Conservation (phyloP, 192 early-diverging fungal species). For the Piromyces finnis region DNA sequence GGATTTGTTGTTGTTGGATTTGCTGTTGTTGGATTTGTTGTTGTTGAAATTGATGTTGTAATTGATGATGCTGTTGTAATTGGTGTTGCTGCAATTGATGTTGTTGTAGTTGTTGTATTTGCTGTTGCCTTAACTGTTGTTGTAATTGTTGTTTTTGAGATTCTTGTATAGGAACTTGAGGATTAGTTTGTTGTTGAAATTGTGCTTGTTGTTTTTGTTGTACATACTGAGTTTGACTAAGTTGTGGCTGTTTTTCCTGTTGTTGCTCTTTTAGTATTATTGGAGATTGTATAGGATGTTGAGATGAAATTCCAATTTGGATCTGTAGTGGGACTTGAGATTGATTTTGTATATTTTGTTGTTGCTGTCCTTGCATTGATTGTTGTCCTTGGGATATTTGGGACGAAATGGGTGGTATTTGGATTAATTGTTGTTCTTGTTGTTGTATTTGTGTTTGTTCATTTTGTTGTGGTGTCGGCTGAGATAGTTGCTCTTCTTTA, state of each 20-base stretch:
- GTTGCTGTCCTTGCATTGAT: neutral
- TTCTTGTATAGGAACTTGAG: neutral
- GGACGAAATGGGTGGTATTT: too few relatives aligned
- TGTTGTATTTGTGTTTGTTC: too few relatives aligned
- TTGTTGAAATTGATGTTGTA: too few relatives aligned
- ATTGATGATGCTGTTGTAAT: neutral
- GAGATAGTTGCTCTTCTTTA: neutral
- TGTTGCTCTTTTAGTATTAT: too few relatives aligned
- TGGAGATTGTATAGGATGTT: neutral
- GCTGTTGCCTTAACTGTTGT: neutral
- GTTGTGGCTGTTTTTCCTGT: too few relatives aligned
- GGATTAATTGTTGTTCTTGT: too few relatives aligned
- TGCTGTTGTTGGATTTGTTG: too few relatives aligned
- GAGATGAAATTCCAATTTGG: neutral
- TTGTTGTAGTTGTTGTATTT: neutral
- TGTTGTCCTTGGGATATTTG: neutral
- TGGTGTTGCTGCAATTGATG: neutral
- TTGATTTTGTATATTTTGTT: too few relatives aligned
- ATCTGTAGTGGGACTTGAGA: too few relatives aligned
- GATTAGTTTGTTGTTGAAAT: neutral
- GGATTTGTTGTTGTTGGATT: neutral
- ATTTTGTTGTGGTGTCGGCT: too few relatives aligned
- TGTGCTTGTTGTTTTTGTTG: neutral
- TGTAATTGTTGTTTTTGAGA: neutral
- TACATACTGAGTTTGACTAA: too few relatives aligned